Evolutionary conservation across 2,329 filamentous ascomycete genomes (phyloP), one percentile per base, ranked within the genome.

Genomic region (Arthrinium phaeospermum): DNA sequence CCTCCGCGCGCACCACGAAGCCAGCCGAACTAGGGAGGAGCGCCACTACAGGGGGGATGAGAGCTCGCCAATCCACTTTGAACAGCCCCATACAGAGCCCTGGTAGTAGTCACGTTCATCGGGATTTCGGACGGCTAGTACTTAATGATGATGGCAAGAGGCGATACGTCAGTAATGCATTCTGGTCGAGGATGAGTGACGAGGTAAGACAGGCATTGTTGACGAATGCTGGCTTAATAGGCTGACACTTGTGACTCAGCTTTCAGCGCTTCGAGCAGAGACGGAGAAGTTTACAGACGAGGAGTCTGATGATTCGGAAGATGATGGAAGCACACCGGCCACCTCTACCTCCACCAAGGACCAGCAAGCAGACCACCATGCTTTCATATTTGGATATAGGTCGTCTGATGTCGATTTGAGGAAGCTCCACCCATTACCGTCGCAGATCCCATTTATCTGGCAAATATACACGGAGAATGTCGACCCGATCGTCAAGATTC

Each of bases 101-200:
- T 24, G 82, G 84, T 27, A 19, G 57, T 13, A 64, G 57, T 34
- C 57, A 64, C 3, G 79, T 83, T 2, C 84, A 87, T 77, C 88
- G 83, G 64, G 85, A 90, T 71, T 92, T 93, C 80, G 92, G 93
- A 3, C 85, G 92, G 45, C 81, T 95, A 70, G 91, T 95, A 0
- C 83, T 94, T 47, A 91, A 92, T 74, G 91, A 94, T 72, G 86
- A 87, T 71, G 91, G 91, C 51, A 90, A 89, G 73, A 91, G 90
- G 71, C 86, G 92, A 79, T 95, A 95, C 79, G 90, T 95, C 75
- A 94, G 92, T 82, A 93, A 90, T 79, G 91, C 89, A 8, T 94
- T 95, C 77, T 94, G 92, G 92, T 90, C 92, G 27, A 93, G 89
- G 74, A 85, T 95, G 70, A 93, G 91, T 73, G 93, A 94, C 70